A percentile compares a stretch with the other conserved stretches of the same genome.
phyloP scores from a whole-genome alignment of 2,329 filamentous ascomycete species.

The Aaosphaeria pasadenensis region DNA sequence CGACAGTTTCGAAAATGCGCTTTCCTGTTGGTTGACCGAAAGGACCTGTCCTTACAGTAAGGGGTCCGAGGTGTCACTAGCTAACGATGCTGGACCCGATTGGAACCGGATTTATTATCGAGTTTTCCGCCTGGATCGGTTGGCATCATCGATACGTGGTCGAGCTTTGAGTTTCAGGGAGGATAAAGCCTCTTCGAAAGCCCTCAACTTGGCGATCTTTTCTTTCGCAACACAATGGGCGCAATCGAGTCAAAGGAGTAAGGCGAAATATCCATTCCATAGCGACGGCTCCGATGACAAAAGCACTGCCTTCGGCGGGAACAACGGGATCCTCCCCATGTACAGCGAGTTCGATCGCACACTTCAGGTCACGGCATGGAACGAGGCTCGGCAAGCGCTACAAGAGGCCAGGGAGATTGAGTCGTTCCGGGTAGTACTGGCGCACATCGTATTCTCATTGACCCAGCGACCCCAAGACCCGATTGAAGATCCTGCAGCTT shows the following conservation, averaged over 20 bases:
- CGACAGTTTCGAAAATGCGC: conserved; percentile 52
- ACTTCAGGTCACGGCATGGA: conserved; percentile 41
- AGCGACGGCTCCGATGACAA: conserved; percentile 5
- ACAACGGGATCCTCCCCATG: neutral
- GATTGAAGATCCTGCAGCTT: neutral
- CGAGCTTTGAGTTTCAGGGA: conserved; percentile 42
- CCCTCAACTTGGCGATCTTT: conserved; percentile 50
- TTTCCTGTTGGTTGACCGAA: conserved; percentile 55
- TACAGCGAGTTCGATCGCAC: conserved; percentile 30
- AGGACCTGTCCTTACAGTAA: conserved; percentile 51
- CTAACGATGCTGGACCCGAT: conserved; percentile 37
- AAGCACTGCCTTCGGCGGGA: neutral
- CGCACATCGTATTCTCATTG: conserved; percentile 46
- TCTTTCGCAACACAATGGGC: conserved; percentile 54
- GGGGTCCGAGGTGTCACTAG: conserved; percentile 20
- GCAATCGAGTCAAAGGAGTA: conserved; percentile 24
- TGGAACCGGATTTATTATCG: conserved; percentile 54
- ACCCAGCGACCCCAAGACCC: conserved; percentile 36
- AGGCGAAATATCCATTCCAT: conserved; percentile 27
- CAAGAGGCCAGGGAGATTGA: conserved; percentile 38
- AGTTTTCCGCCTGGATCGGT: conserved; percentile 48
- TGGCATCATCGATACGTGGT: conserved; percentile 40
- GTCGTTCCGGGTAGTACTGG: conserved; percentile 46
- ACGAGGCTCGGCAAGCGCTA: conserved; percentile 40
- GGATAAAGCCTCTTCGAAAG: conserved; percentile 44